A percentile compares a stretch with the other conserved stretches of the same genome.
These are phyloP conservation scores for Buxus sempervirens DNA, from an alignment of 164 flowering plant species.

Conservation along the genomic window DNA sequence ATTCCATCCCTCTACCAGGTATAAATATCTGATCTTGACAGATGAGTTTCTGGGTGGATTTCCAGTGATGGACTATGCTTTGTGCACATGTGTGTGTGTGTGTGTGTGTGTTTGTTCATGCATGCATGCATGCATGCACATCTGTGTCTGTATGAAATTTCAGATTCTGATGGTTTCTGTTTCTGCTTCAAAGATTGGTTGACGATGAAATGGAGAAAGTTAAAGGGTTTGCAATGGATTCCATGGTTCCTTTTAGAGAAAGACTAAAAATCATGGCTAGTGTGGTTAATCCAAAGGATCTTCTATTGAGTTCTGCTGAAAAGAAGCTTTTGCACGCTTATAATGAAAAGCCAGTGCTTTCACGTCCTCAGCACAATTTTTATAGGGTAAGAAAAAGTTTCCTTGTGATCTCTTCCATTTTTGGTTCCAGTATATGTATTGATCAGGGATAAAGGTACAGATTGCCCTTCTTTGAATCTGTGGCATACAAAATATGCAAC, in stretches of 20 bases:
- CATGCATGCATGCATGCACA: too few species aligned
- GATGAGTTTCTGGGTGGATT: too few species aligned
- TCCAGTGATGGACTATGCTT: too few species aligned
- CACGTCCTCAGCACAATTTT: conserved; percentile 94
- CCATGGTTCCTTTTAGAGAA: conserved; percentile 75
- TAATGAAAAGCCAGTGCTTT: conserved; percentile 96
- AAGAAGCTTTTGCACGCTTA: conserved; percentile 81
- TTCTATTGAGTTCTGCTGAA: conserved; percentile 68
- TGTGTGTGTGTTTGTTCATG: too few species aligned
- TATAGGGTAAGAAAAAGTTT: conserved; percentile 45
- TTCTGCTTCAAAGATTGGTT: conserved; percentile 57
- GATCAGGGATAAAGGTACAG: not conserved
- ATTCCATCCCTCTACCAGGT: too few species aligned
- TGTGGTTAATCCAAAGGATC: conserved; percentile 83
- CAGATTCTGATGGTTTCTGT: not conserved
- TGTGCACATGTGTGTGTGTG: too few species aligned
- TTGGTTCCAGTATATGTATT: not conserved
- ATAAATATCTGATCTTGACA: too few species aligned
- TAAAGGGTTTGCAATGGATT: conserved; percentile 80
- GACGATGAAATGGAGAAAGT: conserved; percentile 88
- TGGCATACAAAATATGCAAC: not conserved
- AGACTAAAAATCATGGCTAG: conserved; percentile 88
- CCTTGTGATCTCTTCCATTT: not conserved
- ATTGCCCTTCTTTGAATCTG: not conserved
- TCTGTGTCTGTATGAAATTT: too few species aligned